A percentile compares a stretch with the other conserved stretches of the same genome.
These are phyloP conservation scores for Pistacia atlantica DNA, from an alignment of 345 rosid species.

Conservation along the genomic window DNA sequence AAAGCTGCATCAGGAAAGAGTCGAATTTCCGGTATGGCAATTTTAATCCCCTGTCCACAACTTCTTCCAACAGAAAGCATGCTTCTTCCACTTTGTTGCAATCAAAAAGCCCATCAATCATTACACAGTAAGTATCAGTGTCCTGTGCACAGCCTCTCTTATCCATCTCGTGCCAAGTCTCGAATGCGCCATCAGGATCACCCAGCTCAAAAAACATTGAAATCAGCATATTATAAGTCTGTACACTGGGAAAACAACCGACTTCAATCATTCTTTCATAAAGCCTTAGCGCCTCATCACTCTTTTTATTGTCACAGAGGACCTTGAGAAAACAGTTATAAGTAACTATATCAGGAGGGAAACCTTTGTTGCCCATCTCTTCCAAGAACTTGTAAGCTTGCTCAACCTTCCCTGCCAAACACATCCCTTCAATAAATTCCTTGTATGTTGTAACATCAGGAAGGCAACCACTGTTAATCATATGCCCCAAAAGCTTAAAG, in stretches of 20 bases:
- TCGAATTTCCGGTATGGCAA: conserved; percentile 72
- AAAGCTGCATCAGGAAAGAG: conserved; percentile 76
- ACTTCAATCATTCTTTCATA: conserved; percentile 63
- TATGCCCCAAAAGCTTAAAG: conserved; percentile 67
- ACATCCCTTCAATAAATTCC: conserved; percentile 85
- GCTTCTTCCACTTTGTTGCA: conserved; percentile 72
- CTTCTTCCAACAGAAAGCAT: conserved; percentile 66
- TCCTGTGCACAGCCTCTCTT: conserved; percentile 59
- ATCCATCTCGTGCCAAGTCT: conserved; percentile 85
- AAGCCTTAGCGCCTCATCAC: conserved; percentile 74
- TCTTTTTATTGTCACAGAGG: conserved; percentile 62
- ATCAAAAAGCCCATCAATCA: conserved; percentile 87
- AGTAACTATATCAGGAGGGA: conserved; percentile 87
- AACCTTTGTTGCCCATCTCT: conserved; percentile 84
- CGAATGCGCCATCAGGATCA: conserved; percentile 72
- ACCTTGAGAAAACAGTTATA: conserved; percentile 89
- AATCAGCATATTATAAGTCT: conserved; percentile 82
- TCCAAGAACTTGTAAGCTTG: conserved; percentile 81
- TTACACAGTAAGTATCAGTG: conserved; percentile 70
- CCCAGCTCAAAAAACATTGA: conserved; percentile 73
- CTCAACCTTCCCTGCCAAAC: conserved; percentile 64
- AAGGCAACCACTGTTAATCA: conserved; percentile 79
- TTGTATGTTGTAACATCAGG: conserved; percentile 92
- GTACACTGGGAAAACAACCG: conserved; percentile 81
- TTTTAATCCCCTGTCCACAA: conserved; percentile 65